phyloP scores from a whole-genome alignment of 257 asterid species.

The Haberlea rhodopensis region DNA sequence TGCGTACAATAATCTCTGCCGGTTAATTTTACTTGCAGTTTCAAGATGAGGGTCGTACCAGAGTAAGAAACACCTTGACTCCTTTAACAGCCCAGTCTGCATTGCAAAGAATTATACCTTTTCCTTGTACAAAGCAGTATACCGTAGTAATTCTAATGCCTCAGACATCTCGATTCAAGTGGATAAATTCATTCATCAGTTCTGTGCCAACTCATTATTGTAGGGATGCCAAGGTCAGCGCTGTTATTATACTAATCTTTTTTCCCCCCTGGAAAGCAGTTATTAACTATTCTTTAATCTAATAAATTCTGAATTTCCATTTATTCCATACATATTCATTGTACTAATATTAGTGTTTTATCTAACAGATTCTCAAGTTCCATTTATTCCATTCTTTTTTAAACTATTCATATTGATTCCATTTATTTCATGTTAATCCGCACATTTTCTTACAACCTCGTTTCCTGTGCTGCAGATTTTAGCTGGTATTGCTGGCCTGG shows the following conservation, averaged over 20 bases:
- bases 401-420: too few species aligned
- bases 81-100: constrained; percentile 75
- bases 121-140: constrained; percentile 85
- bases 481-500: constrained; percentile 63
- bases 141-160: constrained; percentile 95
- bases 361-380: background rate
- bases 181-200: constrained; percentile 47
- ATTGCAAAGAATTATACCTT: constrained; percentile 69
- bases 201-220: constrained; percentile 32
- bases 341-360: background rate
- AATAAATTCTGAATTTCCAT: background rate
- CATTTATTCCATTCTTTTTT: too few species aligned
- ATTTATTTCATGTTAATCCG: background rate
- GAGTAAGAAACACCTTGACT: constrained; percentile 56
- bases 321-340: background rate
- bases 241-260: background rate
- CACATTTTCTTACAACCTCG: constrained; percentile 1
- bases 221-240: constrained; percentile 71
- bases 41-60: constrained; percentile 72
- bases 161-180: constrained; percentile 57
- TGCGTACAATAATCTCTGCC: background rate
- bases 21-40: constrained; percentile 43
- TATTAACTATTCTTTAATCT: background rate
- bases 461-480: constrained; percentile 51
- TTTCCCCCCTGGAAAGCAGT: background rate